Evolutionary conservation across 805 yeast species (phyloP).

Genomic region (Starmera pachycereana): DNA sequence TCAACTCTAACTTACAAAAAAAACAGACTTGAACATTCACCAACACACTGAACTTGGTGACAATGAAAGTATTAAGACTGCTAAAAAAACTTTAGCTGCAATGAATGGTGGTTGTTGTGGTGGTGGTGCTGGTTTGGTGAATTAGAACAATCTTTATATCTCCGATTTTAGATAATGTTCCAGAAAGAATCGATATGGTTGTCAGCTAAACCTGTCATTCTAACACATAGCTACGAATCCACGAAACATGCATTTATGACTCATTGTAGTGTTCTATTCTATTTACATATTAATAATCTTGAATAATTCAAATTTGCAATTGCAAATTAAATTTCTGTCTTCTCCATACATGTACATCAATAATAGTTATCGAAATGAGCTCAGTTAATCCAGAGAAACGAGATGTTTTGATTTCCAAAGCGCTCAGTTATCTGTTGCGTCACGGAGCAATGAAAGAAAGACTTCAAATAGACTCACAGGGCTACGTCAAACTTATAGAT

Average conservation of each 20-base stretch:
- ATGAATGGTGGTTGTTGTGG: constrained; percentile 52
- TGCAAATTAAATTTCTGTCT: too few species aligned
- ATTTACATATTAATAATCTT: too few species aligned
- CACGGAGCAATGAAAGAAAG: constrained; percentile 74
- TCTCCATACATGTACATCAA: too few species aligned
- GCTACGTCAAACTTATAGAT: constrained; percentile 48
- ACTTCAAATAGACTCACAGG: constrained; percentile 52
- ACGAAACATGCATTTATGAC: too few species aligned
- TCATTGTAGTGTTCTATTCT: too few species aligned
- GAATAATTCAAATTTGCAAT: too few species aligned
- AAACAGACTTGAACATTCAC: constrained; percentile 53
- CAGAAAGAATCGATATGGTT: too few species aligned
- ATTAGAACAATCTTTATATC: background rate
- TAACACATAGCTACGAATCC: too few species aligned
- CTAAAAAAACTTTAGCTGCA: constrained; percentile 33
- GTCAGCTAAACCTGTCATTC: too few species aligned
- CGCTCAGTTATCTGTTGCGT: constrained; percentile 68
- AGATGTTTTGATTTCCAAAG: constrained; percentile 54
- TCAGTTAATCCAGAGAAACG: constrained; percentile 20
- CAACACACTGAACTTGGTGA: constrained; percentile 83
- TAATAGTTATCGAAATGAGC: too few species aligned
- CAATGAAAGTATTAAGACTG: constrained; percentile 63
- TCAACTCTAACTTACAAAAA: constrained; percentile 7
- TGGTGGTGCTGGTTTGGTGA: constrained; percentile 25
- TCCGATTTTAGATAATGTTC: too few species aligned